Base-by-base conservation (phyloP, 768 basidiomycete genomes). In the Symmetrospora coprosmae region DNA sequence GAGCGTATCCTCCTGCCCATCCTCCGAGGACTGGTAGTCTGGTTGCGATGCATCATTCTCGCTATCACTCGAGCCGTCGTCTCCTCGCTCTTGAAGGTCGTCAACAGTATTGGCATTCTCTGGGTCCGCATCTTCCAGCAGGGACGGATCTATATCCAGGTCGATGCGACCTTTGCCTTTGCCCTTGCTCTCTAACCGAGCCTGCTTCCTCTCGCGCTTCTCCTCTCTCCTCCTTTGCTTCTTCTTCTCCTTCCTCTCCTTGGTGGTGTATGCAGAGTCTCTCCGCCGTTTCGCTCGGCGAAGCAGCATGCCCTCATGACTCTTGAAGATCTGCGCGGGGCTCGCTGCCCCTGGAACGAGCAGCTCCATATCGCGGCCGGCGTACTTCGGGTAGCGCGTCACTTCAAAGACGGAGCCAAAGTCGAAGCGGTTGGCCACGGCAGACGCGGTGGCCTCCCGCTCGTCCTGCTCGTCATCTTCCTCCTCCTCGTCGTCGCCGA, bases 381-480 rank as follows among this genome's bases (percentile, higher is more conserved):
- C 55, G 17, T 33, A 34, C 23, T 58, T 43, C n/a, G 31, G 43
- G 31, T 17, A n/a, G 11, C 33, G 28, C 5, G 38, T 35, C 3
- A 13, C 41, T 33, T 58, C 55, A 43, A 27, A 58, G 17, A 58
- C 25, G 16, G 40, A 34, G 43, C 55, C 55, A 19, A 43, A 38
- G 37, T 58, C 55, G 41, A 45, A 58, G 3, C 19, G 55, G 43
- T 58, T 58, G n/a, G n/a, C n/a, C n/a, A n/a, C n/a, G n/a, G n/a
- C n/a, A n/a, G n/a, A n/a, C n/a, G n/a, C n/a, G n/a, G n/a, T n/a
- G n/a, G n/a, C n/a, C n/a, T n/a, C n/a, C n/a, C n/a, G n/a, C n/a
- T n/a, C n/a, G n/a, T n/a, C n/a, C n/a, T n/a, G n/a, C n/a, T n/a
- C n/a, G n/a, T n/a, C n/a, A n/a, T n/a, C n/a, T n/a, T n/a, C n/a